Base-by-base conservation (phyloP, 768 basidiomycete species). In the Cyclocybe cylindracea region DNA sequence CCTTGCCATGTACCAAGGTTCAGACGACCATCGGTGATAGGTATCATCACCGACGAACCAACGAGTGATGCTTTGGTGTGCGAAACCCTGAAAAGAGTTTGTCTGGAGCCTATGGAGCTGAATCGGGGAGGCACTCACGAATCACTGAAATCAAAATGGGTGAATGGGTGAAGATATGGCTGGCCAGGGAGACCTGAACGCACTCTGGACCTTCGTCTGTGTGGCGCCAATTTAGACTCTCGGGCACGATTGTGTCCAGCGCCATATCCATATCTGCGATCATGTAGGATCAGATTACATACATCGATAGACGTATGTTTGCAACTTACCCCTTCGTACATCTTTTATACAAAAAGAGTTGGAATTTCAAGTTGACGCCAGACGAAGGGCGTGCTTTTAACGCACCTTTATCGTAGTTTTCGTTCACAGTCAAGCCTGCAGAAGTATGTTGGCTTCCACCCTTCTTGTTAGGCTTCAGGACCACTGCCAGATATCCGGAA, bases 1-100 rank as follows among this genome's bases (percentile, higher is more conserved):
- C 91, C 94, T 79, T 97, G 94, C 94, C 94, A 97, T 18, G 91
- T 94, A 9, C 94, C 94, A 44, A 97, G 72, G 55, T 87, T 90
- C 57, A 96, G 71, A 42, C 76, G 72, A 5, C 83, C 91, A 51
- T 87, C 78, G 2, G 89, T 88, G 58, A 98, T 91, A 3, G 94
- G 94, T 37, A 98, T 64, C 10, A 86, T 84, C 51, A 97, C 77
- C 0, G 90, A 86, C 14, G 88, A 78, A 14, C 95, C 94, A 41
- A 97, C 75, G 32, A 98, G 77, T 4, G 91, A 84, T 2, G 91
- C 82, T 66, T 98, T 97, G 18, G 92, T 92, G 66, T 97, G 95
- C 2, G 91, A 94, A 35, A 89, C 94, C 5, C 89, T 92, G 59
- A 32, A 11, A 39, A 41, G 53, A n/a, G 19, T 31, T 11, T 55